Base-by-base conservation (phyloP, 2,329 filamentous ascomycete genomes). In the Aspergillus eucalypticola region DNA sequence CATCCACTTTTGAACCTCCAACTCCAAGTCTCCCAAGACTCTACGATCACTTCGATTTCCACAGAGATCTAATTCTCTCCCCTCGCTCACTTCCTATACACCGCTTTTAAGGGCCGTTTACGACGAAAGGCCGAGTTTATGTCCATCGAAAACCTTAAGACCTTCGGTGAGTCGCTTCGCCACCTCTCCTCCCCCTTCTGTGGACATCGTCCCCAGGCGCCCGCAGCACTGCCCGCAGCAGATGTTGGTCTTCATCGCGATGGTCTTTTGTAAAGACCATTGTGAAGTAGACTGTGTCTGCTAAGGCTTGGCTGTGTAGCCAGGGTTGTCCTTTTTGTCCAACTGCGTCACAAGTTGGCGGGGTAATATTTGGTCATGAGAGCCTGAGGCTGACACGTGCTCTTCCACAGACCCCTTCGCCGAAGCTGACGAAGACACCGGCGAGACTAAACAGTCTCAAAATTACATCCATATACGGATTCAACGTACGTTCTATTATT, bases 401-500 rank as follows among this genome's bases (percentile, higher is more conserved):
- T 64, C 63, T 64, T 64, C 62, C 62, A 72, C 77, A 97, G 95
- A 99, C 90, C 95, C 95, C 90, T 99, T 99, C 92, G 95, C 95
- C 90, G 95, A 98, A 91, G 95, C 93, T 88, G 95, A 97, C 91
- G 94, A 97, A 89, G 93, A 96, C 82, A 92, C 90, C 81, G 93
- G 92, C 86, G 91, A 96, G 84, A 90, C 88, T 79, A 95, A 95
- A 83, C 90, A 95, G 86, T 88, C 90, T 79, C 91, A 96, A 83
- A 96, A 96, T 83, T 96, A 97, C 81, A 96, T 98, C 81, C 95
- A 98, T 84, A 98, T 99, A 82, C 93, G 95, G 82, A 98, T 98
- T 79, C 95, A 99, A 81, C 95, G 94, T 98, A 88, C 76, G 90
- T 88, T 35, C 57, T 64, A 44, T 8, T 49, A 38, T 42, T 46